Conservation (phyloP, 2,329 filamentous ascomycete genomes). For the Phialemoniopsis sp. region DNA sequence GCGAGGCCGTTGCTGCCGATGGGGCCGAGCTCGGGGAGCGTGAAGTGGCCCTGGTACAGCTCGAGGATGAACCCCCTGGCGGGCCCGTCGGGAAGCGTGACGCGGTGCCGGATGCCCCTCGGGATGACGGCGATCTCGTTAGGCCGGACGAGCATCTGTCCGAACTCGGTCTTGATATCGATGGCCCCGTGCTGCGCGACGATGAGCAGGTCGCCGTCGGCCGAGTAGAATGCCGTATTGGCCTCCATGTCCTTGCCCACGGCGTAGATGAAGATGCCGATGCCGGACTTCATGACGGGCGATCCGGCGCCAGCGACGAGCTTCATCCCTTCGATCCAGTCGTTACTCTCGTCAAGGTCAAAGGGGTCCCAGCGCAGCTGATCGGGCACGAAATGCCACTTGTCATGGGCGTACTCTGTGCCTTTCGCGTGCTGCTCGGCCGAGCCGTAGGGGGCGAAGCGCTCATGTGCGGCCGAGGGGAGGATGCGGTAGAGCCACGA, state of each 20-base stretch:
- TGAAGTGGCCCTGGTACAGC: conserved; percentile 68
- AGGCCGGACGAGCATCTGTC: conserved; percentile 68
- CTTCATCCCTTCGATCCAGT: conserved; percentile 57
- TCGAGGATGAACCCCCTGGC: conserved; percentile 73
- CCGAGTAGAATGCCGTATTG: conserved; percentile 77
- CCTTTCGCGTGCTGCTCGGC: conserved; percentile 15
- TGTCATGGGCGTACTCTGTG: conserved; percentile 15
- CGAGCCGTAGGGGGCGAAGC: conserved; percentile 40
- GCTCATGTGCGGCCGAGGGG: conserved; percentile 58
- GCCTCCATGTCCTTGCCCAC: conserved; percentile 73
- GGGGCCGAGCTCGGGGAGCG: conserved; percentile 67
- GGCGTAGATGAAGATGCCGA: conserved; percentile 79
- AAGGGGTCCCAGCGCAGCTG: conserved; percentile 78
- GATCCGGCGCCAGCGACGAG: conserved; percentile 77
- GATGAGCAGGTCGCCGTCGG: conserved; percentile 75
- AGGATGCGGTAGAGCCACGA: conserved; percentile 70
- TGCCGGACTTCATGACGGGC: conserved; percentile 70
- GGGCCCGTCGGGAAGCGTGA: conserved; percentile 57
- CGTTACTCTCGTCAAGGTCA: conserved; percentile 54
- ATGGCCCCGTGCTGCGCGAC: conserved; percentile 71
- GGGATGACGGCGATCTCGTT: conserved; percentile 77
- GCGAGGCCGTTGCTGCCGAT: conserved; percentile 73
- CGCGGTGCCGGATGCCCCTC: conserved; percentile 69
- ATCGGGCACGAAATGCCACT: conserved; percentile 72
- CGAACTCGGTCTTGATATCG: conserved; percentile 75